A percentile compares a stretch with the other conserved stretches of the same genome.
Conservation (phyloP, 495 filamentous ascomycete species). For the Penicillium waksmanii region DNA sequence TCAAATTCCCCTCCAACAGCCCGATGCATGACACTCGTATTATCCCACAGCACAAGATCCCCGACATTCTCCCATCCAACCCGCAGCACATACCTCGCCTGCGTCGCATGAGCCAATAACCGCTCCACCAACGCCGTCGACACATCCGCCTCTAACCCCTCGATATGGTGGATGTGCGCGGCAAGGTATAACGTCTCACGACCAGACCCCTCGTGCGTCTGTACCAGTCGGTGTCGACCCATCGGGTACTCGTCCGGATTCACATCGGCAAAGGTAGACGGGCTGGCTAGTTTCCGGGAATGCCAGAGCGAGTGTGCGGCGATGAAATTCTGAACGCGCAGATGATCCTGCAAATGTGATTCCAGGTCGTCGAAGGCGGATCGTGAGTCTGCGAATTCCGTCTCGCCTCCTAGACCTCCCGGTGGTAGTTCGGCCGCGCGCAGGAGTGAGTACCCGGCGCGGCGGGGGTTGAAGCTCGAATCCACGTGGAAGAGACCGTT, state of each 20-base stretch:
- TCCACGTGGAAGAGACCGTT: constrained; percentile 66
- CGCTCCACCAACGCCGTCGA: constrained; percentile 43
- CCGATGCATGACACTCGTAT: constrained; percentile 58
- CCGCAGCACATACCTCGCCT: constrained; percentile 51
- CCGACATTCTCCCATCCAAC: constrained; percentile 52
- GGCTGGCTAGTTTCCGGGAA: constrained; percentile 55
- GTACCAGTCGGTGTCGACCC: constrained; percentile 53
- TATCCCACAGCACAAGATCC: constrained; percentile 65
- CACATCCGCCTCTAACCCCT: constrained; percentile 42
- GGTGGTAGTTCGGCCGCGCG: constrained; percentile 57
- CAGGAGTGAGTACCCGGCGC: constrained; percentile 58
- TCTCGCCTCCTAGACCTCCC: constrained; percentile 52
- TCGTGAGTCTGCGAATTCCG: constrained; percentile 61
- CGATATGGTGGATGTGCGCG: constrained; percentile 59
- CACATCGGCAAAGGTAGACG: constrained; percentile 53
- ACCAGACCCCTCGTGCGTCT: constrained; percentile 56
- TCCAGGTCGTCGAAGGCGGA: constrained; percentile 57
- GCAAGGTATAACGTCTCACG: constrained; percentile 60
- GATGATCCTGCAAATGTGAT: constrained; percentile 35
- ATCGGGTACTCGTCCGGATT: constrained; percentile 47
- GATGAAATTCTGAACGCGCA: constrained; percentile 52
- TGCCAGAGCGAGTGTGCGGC: constrained; percentile 58
- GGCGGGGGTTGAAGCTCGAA: constrained; percentile 62
- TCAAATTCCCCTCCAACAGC: constrained; percentile 54
- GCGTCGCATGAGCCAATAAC: constrained; percentile 51